Evolutionary conservation across 169 alveolate species (phyloP), one percentile per base, ranked within the genome.

Genomic region (Plasmodium gonderi): DNA sequence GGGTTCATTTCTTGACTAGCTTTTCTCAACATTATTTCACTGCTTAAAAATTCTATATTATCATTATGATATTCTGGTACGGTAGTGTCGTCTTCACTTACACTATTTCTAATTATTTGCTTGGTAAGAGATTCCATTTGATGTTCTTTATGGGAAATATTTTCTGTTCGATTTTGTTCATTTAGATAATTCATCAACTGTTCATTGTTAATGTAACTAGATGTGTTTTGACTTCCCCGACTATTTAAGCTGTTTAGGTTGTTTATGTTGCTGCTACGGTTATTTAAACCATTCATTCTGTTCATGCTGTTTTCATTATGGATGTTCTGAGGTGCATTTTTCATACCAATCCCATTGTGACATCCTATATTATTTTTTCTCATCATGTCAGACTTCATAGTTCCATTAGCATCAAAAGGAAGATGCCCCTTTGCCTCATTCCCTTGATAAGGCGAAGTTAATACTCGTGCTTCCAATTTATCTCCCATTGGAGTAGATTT

Each of bases 61-160:
- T 44, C 87, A 36, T 42, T 49, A 2, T 77, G 64, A 47, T 42
- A 7, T 5, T 60, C 72, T 36, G 17, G 72, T 26, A 77, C n/a
- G 45, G 36, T 17, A 17, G 87, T 77, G 26, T 77, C 87, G 26
- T 77, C 87, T 17, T 77, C 44, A 42, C 87, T 77, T 42, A 17
- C 26, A 4, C 33, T 77, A 29, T 77, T 42, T 26, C 33, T 36
- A 17, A 79, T 79, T 6, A 23, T 60, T 60, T 60, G 38, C n/a
- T 20, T 60, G 14, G 72, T 29, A 36, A 60, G 17, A 14, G 12
- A 23, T 7, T 60, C 40, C 2, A 60, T 3, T 20, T 29, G 31
- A 17, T 23, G 40, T 60, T 60, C 36, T 5, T 26, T 60, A n/a
- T 60, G 72, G 6, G 26, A 20, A 1, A 42, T 38, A 31, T 45